Conservation (phyloP, 1,284 basidiomycete species). For the Termitomyces sp. region DNA sequence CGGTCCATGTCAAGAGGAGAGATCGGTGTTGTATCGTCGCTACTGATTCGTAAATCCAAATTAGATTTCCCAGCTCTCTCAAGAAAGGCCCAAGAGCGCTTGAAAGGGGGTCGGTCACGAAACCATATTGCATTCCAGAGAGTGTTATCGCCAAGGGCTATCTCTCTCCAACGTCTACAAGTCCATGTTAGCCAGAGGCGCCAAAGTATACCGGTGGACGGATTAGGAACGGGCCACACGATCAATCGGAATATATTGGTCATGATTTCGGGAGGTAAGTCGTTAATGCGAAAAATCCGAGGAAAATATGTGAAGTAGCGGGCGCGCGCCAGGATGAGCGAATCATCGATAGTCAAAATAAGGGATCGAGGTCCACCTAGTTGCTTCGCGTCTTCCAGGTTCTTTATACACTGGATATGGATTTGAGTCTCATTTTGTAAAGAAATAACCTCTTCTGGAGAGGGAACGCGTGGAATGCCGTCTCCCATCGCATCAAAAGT, state of each 20-base stretch:
- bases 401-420: conserved; percentile 22
- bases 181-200: conserved; percentile 53
- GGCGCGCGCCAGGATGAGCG: conserved; percentile 26
- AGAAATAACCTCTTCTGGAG: conserved; percentile 19
- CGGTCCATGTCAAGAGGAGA: conserved; percentile 37
- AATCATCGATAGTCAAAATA: conserved; percentile 21
- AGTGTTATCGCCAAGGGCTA: conserved; percentile 43
- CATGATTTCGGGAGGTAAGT: conserved; percentile 61
- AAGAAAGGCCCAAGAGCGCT: conserved; percentile 49
- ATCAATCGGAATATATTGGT: conserved; percentile 55
- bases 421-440: conserved; percentile 20
- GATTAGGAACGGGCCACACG: conserved; percentile 40
- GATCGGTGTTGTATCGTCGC: conserved; percentile 31
- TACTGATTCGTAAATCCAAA: conserved; percentile 53
- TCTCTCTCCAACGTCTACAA: conserved; percentile 50
- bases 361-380: conserved; percentile 11
- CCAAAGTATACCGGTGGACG: conserved; percentile 30
- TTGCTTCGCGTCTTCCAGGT: conserved; percentile 21
- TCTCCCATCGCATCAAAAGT: conserved; percentile 12
- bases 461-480: conserved; percentile 24
- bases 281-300: conserved; percentile 51
- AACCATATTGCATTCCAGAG: conserved; percentile 62
- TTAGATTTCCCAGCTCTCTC: conserved; percentile 46
- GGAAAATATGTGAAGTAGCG: conserved; percentile 26
- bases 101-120: conserved; percentile 42